Conservation (phyloP, 768 basidiomycete genomes). For the Infundibulicybe gibba region DNA sequence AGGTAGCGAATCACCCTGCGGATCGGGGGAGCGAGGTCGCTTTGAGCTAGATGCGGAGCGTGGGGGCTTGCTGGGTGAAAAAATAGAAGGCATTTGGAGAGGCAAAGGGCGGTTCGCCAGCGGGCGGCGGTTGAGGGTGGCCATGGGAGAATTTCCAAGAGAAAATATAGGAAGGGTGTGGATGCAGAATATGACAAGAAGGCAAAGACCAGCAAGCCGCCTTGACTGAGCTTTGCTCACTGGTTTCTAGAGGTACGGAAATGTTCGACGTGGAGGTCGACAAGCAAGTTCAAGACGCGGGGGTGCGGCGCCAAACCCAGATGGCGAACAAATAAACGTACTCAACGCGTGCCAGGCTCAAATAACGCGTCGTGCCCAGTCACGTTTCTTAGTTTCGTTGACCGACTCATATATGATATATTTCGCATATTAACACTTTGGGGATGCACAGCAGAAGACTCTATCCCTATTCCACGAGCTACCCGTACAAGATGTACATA, state of each 20-base stretch:
- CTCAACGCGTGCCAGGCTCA: too few species aligned
- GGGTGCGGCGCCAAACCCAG: too few species aligned
- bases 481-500: too few species aligned
- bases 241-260: background rate
- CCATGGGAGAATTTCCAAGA: constrained; percentile 32
- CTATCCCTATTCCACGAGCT: too few species aligned
- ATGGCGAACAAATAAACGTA: too few species aligned
- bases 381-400: too few species aligned
- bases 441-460: too few species aligned
- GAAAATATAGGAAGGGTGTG: background rate
- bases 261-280: too few species aligned
- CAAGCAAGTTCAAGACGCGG: too few species aligned
- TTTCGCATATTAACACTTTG: too few species aligned
- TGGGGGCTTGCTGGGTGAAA: constrained; percentile 28
- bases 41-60: constrained; percentile 31
- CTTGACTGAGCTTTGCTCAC: constrained; percentile 3
- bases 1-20: constrained; percentile 23
- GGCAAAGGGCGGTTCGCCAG: constrained; percentile 35
- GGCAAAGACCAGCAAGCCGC: background rate
- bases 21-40: constrained; percentile 52
- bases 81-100: constrained; percentile 26
- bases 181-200: background rate
- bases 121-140: constrained; percentile 46
- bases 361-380: too few species aligned
- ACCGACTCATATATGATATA: too few species aligned